Evolutionary conservation across 495 filamentous ascomycete genomes (phyloP), one percentile per base, ranked within the genome.

Genomic region (Xylaria scruposa): DNA sequence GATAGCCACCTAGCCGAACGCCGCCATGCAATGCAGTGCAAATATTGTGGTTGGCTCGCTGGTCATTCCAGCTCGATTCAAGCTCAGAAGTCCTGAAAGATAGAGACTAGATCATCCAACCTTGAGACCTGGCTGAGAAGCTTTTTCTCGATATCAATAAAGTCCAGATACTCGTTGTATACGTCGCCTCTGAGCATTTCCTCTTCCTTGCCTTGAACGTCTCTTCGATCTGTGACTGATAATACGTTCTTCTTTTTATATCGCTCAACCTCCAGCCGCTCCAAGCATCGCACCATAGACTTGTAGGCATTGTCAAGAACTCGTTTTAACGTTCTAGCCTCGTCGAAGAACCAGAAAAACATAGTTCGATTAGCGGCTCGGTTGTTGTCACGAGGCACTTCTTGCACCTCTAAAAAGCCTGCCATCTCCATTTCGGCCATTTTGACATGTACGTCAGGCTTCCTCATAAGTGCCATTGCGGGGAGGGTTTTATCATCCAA

Each of bases 271-370:
- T 88, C 87, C 31, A 93, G 83, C 15, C 93, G 89, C 78, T 97
- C 93, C 63, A 98, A 75, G 54, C 90, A 91, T 49, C 93, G 88
- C n/a, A 92, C 88, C 94, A 98, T 97, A 15, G 90, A 88, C 78
- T 94, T 94, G 84, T 97, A 98, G 12, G 90, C 88, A 69, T 92
- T 90, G 54, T 94, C 89, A 10, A 97, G 79, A 8, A 97, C 77
- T 38, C 89, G 87, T 17, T 84, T 81, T 47, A 88, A 83, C 24
- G 90, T 89, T 42, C 91, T 88, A 24, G 94, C 90, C 0, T 85
- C 81, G 75, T 98, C 96, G 78, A 91, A 97, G 82, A 88, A 97
- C 92, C 94, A 98, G 29, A 98, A 86, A 78, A 92, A 98, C 47
- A 95, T 90, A 1, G 93, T 95, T 44, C 92, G 90, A 62, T 87